Base-by-base conservation (phyloP, 345 rosid genomes). In the Heritiera fomes region DNA sequence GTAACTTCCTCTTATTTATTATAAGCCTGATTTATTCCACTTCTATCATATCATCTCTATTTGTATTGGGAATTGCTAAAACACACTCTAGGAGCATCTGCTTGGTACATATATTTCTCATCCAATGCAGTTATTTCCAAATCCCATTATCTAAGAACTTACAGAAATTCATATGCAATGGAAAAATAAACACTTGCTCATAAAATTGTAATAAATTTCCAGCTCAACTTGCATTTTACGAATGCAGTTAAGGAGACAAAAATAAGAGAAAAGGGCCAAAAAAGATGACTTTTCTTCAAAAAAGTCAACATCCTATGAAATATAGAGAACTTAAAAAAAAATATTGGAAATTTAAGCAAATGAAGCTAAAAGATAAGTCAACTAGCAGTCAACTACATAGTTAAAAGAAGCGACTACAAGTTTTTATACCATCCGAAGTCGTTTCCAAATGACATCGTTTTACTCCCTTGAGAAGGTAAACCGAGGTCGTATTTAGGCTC, bases 381-480 rank as follows among this genome's bases (percentile, higher is more conserved):
- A 32, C 15, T 53, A 65, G 17, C 9, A 40, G 72, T 63, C 60
- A 63, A 66, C 60, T 47, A 20, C 70, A 65, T 67, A 47, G 73
- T 75, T 58, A 40, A n/a, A 59, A 40, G 1, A 75, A 75, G 52
- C 2, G 20, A n/a, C 12, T 14, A 0, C 32, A 77, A 17, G 9
- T 53, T 45, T 75, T 2, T 45, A 1, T 83, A 94, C 98, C 97
- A 94, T 83, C 91, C 94, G 70, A 90, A 90, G 63, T 91, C 88
- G 75, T 94, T 81, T 17, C 98, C 98, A 12, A 87, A 52, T 60
- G 89, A 84, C 89, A 91, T 70, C 63, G 91, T 89, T 71, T 82
- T 86, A 84, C 97, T 86, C 62, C 98, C 98, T 84, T 94, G 88
- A 23, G 95, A 89, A 82, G 98, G 97, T 82, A 90, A 88, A 50